Base-by-base conservation (phyloP, 2,329 filamentous ascomycete species). In the Didymella sp. region DNA sequence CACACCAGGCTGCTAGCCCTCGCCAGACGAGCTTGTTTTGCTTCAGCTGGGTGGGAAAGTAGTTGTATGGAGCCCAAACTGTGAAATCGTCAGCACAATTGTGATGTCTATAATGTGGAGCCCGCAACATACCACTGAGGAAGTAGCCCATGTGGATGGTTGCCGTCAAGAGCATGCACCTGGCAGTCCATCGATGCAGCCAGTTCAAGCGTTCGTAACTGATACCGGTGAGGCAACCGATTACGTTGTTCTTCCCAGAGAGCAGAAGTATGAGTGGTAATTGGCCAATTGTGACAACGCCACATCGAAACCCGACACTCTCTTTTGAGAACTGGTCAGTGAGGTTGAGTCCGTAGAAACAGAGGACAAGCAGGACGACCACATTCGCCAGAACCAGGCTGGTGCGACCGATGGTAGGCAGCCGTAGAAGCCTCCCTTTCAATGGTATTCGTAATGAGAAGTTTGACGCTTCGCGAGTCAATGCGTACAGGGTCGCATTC, bases 121-220 rank as follows among this genome's bases (percentile, higher is more conserved):
- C 2, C 6, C 2, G 24, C 6, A 15, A 45, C 56, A 1, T 55
- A 57, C 52, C 45, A 49, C 62, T 62, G 75, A 86, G 87, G 71
- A 90, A 91, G 71, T 89, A 85, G 64, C 85, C 89, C 58, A 89
- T 87, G 65, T 91, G 89, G 3, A 90, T 81, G 1, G 87, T 87
- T 1, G 85, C 85, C 0, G 86, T 89, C 15, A 90, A 76, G 31
- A 91, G 82, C 77, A 91, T 84, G 52, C 86, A 88, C 56, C 89
- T 82, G 3, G 85, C 87, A 9, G 87, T 84, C 88, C 89, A 91
- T 58, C 89, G 83, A 67, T 91, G 89, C 49, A 90, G 75, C 88
- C 88, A 91, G 71, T 89, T 90, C 56, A 91, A 77, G 8, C 86
- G 82, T 74, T 91, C 88, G 67, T 90, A 86, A 58, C 87, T 86